Conservation (phyloP, 768 basidiomycete genomes). For the Strobilomyces confusus region DNA sequence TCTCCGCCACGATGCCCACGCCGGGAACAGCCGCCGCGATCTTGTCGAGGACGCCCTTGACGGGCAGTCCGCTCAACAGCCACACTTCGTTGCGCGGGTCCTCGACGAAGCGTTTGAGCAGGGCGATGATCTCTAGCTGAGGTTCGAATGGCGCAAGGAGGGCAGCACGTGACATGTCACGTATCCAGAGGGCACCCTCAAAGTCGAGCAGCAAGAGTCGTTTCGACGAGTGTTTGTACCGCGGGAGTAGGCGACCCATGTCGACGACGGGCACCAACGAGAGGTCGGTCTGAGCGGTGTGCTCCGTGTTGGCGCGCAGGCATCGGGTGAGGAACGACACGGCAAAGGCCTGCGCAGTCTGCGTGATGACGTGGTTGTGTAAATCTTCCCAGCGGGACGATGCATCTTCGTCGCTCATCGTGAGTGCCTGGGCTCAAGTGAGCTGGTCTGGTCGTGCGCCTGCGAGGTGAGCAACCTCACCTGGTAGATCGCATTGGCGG, state of each 20-base stretch:
- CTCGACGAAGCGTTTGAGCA: constrained; percentile 55
- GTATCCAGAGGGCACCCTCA: constrained; percentile 75
- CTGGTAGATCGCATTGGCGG: constrained; percentile 73
- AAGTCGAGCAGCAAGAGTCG: constrained; percentile 73
- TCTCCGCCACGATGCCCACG: constrained; percentile 84
- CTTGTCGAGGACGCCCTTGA: constrained; percentile 59
- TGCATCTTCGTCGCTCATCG: constrained; percentile 74
- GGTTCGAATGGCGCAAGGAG: constrained; percentile 39
- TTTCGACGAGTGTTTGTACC: constrained; percentile 61
- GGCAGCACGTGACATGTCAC: constrained; percentile 50
- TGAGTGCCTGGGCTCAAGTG: constrained; percentile 46
- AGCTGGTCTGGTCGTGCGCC: background rate
- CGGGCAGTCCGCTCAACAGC: constrained; percentile 72
- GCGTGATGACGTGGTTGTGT: constrained; percentile 80
- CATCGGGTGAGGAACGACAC: constrained; percentile 74
- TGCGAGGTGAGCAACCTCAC: constrained; percentile 3
- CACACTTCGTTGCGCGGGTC: constrained; percentile 75
- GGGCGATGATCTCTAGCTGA: constrained; percentile 37
- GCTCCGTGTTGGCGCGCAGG: constrained; percentile 69
- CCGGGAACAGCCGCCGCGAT: constrained; percentile 58
- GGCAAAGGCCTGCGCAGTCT: constrained; percentile 82
- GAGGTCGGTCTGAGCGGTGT: constrained; percentile 34
- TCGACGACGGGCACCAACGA: constrained; percentile 40
- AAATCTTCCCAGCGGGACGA: constrained; percentile 78
- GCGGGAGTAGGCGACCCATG: constrained; percentile 52